Evolutionary conservation across 2,329 filamentous ascomycete genomes (phyloP).

Genomic region (Fusarium nelsonii): DNA sequence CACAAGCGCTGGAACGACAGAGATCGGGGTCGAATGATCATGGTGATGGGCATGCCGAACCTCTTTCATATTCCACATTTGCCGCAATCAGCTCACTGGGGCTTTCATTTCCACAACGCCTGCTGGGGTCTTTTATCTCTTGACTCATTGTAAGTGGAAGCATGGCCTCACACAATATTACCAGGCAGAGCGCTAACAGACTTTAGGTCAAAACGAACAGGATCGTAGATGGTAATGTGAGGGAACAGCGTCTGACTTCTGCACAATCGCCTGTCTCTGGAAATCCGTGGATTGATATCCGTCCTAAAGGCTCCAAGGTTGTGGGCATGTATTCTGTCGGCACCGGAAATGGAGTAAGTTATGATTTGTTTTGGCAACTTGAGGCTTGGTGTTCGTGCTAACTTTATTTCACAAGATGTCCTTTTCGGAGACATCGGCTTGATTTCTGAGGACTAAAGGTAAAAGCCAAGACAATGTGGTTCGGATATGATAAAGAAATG

Average conservation of each 20-base stretch:
- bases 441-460: neutral
- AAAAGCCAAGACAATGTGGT: too few species aligned
- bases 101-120: slow-evolving; percentile 26
- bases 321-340: slow-evolving; percentile 23
- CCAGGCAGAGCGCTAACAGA: too few species aligned
- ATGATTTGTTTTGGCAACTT: neutral
- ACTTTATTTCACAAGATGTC: neutral
- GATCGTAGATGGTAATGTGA: too few species aligned
- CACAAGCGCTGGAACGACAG: slow-evolving; percentile 6
- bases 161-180: too few species aligned
- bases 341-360: neutral
- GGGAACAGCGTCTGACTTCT: too few species aligned
- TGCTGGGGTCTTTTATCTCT: slow-evolving; percentile 24
- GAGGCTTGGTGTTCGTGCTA: neutral
- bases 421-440: neutral
- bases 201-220: neutral
- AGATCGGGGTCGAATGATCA: too few species aligned
- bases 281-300: slow-evolving; percentile 10
- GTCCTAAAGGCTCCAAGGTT: slow-evolving; percentile 17
- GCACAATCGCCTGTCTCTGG: neutral
- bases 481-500: too few species aligned
- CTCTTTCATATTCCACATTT: too few species aligned
- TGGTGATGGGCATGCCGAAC: too few species aligned
- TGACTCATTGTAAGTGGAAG: too few species aligned
- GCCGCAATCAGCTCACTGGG: neutral